A percentile compares a stretch with the other conserved stretches of the same genome.
phyloP scores from a whole-genome alignment of 345 rosid genomes.

The Syzygium aromaticum region DNA sequence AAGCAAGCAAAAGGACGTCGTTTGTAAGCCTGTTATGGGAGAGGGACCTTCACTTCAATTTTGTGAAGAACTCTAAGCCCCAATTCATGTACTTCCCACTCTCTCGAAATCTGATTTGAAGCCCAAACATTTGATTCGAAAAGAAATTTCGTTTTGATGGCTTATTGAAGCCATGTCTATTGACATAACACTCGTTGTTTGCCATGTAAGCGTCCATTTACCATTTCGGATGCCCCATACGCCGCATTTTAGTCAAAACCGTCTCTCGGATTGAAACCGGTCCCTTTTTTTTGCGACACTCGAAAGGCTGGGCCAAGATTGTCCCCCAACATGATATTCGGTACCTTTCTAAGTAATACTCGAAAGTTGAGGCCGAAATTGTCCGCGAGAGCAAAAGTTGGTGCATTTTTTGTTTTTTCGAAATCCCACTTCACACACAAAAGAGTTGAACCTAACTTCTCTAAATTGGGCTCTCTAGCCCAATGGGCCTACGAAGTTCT shows the following conservation, averaged over 20 bases:
- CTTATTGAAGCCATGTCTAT: not conserved
- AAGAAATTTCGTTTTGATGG: not conserved
- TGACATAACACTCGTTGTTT: not conserved
- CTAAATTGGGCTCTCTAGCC: not conserved
- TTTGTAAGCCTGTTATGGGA: not conserved
- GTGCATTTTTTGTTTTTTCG: not conserved
- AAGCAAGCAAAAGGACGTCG: not conserved
- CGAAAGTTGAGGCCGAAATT: not conserved
- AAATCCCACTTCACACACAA: fast-evolving
- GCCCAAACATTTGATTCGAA: no score
- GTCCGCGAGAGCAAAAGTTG: not conserved
- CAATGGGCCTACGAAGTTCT: not conserved
- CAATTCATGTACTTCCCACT: not conserved
- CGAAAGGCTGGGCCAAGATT: not conserved
- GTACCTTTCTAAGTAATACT: not conserved
- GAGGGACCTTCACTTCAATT: not conserved
- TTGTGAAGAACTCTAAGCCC: not conserved
- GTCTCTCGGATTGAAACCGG: not conserved
- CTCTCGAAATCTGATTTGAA: not conserved
- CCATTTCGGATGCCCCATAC: not conserved
- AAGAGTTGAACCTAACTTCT: not conserved
- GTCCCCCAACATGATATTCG: not conserved
- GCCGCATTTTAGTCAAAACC: not conserved
- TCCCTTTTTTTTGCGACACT: not conserved
- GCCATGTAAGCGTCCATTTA: not conserved